Conservation (phyloP, 768 basidiomycete genomes). For the Termitomyces sp. region DNA sequence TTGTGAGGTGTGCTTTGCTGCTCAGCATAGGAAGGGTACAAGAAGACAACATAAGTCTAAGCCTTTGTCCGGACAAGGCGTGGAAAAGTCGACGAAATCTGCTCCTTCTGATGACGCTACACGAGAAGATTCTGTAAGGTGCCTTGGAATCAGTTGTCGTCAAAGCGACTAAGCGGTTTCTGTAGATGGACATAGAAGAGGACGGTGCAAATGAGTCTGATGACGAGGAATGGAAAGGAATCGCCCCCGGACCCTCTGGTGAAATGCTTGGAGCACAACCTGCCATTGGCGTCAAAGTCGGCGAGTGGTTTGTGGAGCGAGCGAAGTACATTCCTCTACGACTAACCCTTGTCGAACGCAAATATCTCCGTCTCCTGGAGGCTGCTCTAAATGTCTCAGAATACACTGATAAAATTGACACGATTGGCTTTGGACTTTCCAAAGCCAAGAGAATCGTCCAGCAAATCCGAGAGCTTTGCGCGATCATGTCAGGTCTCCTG, state of each 20-base stretch:
- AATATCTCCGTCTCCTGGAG: constrained; percentile 79
- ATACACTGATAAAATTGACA: constrained; percentile 89
- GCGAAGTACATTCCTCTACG: constrained; percentile 79
- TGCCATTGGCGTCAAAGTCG: constrained; percentile 51
- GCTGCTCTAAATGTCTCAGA: constrained; percentile 82
- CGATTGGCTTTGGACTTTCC: constrained; percentile 66
- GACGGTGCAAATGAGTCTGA: constrained; percentile 27
- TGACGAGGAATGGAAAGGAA: constrained; percentile 39
- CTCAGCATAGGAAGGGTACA: constrained; percentile 79
- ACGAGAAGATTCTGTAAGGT: constrained; percentile 6
- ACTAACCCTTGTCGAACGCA: constrained; percentile 68
- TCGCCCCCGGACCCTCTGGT: constrained; percentile 22
- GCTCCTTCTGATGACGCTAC: neutral
- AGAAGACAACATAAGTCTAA: constrained; percentile 59
- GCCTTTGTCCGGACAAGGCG: constrained; percentile 29
- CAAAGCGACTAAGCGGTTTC: neutral
- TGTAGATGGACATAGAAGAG: constrained; percentile 43
- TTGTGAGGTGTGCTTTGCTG: constrained; percentile 83
- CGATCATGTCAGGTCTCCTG: constrained; percentile 80
- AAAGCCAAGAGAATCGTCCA: constrained; percentile 86
- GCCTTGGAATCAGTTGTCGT: neutral
- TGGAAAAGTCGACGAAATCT: constrained; percentile 21
- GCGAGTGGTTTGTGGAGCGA: constrained; percentile 84
- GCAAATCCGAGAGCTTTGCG: constrained; percentile 82
- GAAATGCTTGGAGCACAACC: constrained; percentile 54